Conservation (phyloP, 148 eudicot species). For the Diospyros lotus region DNA sequence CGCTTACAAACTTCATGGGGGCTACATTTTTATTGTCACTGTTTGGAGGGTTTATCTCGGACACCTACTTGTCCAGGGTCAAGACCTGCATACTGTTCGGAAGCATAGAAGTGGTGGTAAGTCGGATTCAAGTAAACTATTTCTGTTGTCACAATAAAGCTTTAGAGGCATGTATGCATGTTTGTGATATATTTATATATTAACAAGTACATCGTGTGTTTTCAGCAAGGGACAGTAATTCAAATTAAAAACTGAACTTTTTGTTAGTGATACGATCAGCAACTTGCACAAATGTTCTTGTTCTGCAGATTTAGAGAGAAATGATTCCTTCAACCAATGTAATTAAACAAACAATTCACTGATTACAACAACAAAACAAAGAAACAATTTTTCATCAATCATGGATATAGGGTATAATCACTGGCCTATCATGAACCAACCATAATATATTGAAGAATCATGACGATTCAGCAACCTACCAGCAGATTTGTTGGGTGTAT, state of each 20-base stretch:
- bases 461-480: background rate
- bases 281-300: too few relatives aligned
- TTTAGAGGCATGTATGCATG: too few relatives aligned
- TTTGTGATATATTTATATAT: too few relatives aligned
- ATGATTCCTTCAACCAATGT: too few relatives aligned
- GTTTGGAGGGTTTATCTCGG: conserved; percentile 46
- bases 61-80: conserved; percentile 51
- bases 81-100: conserved; percentile 44
- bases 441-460: background rate
- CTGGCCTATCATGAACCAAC: background rate
- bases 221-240: too few relatives aligned
- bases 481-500: background rate
- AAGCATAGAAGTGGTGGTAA: conserved; percentile 38
- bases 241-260: too few relatives aligned
- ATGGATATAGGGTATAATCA: background rate
- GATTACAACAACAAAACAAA: background rate
- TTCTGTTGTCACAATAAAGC: too few relatives aligned
- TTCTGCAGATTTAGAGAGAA: too few relatives aligned
- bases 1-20: conserved; percentile 49
- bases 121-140: background rate
- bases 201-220: too few relatives aligned
- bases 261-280: too few relatives aligned
- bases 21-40: conserved; percentile 35
- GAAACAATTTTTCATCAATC: background rate
- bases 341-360: background rate